These are phyloP conservation scores for Capsella rubella DNA, from an alignment of 441 rosid genomes.

Conservation along the genomic window DNA sequence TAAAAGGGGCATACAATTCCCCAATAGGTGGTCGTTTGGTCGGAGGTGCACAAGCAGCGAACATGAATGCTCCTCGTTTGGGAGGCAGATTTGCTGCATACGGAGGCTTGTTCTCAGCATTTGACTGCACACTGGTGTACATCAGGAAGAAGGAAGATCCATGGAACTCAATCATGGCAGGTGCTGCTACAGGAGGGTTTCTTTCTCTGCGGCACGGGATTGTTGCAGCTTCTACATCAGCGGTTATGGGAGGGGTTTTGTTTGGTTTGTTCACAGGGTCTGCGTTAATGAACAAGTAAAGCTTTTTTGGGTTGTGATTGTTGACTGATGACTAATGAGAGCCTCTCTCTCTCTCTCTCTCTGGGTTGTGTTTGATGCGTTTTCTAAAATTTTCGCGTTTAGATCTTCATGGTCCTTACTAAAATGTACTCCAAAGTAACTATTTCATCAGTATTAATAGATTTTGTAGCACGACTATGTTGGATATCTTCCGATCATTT, in stretches of 20 bases:
- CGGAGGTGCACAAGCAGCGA: constrained; percentile 67
- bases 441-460: not conserved
- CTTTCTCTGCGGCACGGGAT: constrained; percentile 65
- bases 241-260: constrained; percentile 57
- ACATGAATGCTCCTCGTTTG: constrained; percentile 71
- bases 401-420: not conserved
- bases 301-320: not conserved
- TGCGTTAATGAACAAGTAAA: constrained; percentile 48
- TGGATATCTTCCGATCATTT: not conserved
- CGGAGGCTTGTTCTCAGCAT: constrained; percentile 66
- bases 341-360: not conserved
- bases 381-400: not conserved
- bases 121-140: constrained; percentile 59
- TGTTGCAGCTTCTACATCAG: constrained; percentile 57
- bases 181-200: constrained; percentile 74
- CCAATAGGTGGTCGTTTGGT: constrained; percentile 57
- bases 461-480: not conserved
- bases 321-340: not conserved
- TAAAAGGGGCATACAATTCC: constrained; percentile 60
- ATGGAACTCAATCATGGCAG: constrained; percentile 71
- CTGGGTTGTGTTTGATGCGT: not conserved
- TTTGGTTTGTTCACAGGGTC: constrained; percentile 65
- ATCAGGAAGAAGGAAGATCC: constrained; percentile 74
- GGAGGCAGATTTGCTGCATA: constrained; percentile 70
- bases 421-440: not conserved